These are phyloP conservation scores for Xylaria flabelliformis DNA, from an alignment of 495 filamentous ascomycete genomes.

Conservation along the genomic window DNA sequence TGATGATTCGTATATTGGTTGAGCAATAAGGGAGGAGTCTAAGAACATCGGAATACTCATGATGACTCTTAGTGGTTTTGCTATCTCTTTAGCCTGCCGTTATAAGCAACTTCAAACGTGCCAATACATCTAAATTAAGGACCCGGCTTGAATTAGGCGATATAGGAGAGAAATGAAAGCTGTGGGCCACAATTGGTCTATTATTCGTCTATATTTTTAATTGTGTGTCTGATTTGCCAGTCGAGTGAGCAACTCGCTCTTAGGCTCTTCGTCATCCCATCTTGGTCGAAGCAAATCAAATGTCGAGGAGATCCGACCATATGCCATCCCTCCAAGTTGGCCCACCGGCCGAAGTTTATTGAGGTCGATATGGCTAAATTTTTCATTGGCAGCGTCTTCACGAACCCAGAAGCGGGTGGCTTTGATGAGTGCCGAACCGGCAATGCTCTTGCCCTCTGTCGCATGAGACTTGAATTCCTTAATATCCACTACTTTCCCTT, in stretches of 20 bases:
- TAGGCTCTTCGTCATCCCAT: not conserved
- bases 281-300: conserved; percentile 50
- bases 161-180: no score
- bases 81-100: no score
- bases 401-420: conserved; percentile 77
- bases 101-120: no score
- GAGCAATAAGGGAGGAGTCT: no score
- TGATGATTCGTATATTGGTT: no score
- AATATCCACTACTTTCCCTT: conserved; percentile 68
- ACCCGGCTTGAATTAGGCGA: no score
- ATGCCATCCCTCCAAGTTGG: conserved; percentile 75
- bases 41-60: no score
- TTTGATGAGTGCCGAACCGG: conserved; percentile 72
- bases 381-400: conserved; percentile 76
- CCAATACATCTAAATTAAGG: no score
- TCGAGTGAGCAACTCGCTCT: not conserved
- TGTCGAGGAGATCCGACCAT: conserved; percentile 66
- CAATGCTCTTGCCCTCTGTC: conserved; percentile 70
- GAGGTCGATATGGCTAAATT: conserved; percentile 69
- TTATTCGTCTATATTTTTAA: not conserved
- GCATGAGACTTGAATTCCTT: conserved; percentile 69
- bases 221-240: not conserved
- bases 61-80: no score
- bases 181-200: not conserved
- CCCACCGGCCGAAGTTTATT: conserved; percentile 68